A percentile compares a stretch with the other conserved stretches of the same genome.
These are phyloP conservation scores for Kregervanrija fluxuum DNA, from an alignment of 805 yeast genomes.

Conservation along the genomic window DNA sequence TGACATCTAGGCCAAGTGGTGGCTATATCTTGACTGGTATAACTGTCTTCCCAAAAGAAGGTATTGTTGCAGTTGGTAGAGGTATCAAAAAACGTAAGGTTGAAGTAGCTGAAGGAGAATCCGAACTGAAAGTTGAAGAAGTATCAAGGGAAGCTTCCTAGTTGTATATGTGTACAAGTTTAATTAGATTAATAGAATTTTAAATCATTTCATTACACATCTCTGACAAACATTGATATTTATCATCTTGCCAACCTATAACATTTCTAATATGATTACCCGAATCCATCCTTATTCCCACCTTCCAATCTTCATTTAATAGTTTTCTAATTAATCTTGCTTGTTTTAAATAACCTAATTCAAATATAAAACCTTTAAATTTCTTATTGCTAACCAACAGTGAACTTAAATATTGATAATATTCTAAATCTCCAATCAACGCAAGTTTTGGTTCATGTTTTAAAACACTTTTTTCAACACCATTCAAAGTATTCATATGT, in stretches of 20 bases:
- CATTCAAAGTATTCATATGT: slow-evolving; percentile 34
- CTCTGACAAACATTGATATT: slow-evolving; percentile 7
- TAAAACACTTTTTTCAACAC: slow-evolving; percentile 59
- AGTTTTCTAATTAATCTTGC: slow-evolving; percentile 23
- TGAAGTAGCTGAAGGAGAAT: slow-evolving; percentile 9
- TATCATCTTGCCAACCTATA: slow-evolving; percentile 43
- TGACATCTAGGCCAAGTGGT: slow-evolving; percentile 91
- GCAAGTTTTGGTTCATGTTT: slow-evolving; percentile 73
- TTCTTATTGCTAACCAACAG: slow-evolving; percentile 32
- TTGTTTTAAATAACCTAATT: slow-evolving; percentile 62
- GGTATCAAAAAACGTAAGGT: slow-evolving; percentile 39
- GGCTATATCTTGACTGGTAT: slow-evolving; percentile 80
- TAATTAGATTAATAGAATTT: slow-evolving; percentile 1
- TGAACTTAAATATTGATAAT: slow-evolving; percentile 47
- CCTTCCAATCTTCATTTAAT: slow-evolving; percentile 22
- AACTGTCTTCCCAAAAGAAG: slow-evolving; percentile 65
- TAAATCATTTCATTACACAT: neutral
- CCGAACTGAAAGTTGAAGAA: slow-evolving; percentile 8
- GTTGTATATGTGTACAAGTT: neutral
- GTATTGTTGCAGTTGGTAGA: slow-evolving; percentile 63
- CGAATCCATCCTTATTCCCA: slow-evolving; percentile 48
- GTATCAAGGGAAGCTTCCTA: slow-evolving; percentile 3
- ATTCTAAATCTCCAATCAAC: slow-evolving; percentile 68
- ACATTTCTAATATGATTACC: slow-evolving; percentile 51
- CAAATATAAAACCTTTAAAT: slow-evolving; percentile 63